Percentiles rank a stretch among this genome's conserved stretches.
These are phyloP conservation scores for Fusarium keratoplasticum DNA, from an alignment of 2,329 filamentous ascomycete genomes.

Conservation along the genomic window DNA sequence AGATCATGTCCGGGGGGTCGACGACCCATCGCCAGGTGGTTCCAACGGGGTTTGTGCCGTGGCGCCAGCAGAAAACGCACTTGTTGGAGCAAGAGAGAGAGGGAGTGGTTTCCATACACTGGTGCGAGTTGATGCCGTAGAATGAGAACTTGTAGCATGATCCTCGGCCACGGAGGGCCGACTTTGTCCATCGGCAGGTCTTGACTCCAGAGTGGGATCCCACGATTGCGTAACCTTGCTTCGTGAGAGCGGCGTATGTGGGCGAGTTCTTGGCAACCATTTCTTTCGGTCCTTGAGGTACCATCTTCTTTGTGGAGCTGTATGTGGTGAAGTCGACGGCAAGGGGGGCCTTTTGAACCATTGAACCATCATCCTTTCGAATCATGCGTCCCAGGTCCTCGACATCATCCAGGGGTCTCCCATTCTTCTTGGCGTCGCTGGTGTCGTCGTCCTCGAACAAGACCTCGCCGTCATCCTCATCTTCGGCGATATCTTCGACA, in stretches of 20 bases:
- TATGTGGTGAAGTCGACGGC: slow-evolving; percentile 90
- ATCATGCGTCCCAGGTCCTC: slow-evolving; percentile 83
- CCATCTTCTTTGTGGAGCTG: slow-evolving; percentile 60
- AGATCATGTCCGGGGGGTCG: slow-evolving; percentile 90
- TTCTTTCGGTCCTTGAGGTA: slow-evolving; percentile 73
- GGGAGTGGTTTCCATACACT: slow-evolving; percentile 98
- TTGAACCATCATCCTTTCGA: slow-evolving; percentile 54
- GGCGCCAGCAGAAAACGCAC: slow-evolving; percentile 98
- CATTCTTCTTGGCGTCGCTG: slow-evolving; percentile 56
- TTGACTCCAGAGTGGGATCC: slow-evolving; percentile 97
- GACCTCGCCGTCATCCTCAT: slow-evolving; percentile 66
- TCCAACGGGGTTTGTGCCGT: slow-evolving; percentile 95
- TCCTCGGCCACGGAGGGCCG: slow-evolving; percentile 89
- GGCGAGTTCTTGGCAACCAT: slow-evolving; percentile 96
- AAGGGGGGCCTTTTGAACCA: slow-evolving; percentile 61
- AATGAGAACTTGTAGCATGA: slow-evolving; percentile 99
- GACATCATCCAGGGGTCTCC: slow-evolving; percentile 75
- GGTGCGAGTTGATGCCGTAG: slow-evolving; percentile 95
- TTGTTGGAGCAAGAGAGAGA: slow-evolving; percentile 98
- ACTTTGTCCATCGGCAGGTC: slow-evolving; percentile 99
- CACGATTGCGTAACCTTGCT: slow-evolving; percentile 96
- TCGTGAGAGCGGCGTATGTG: slow-evolving; percentile 89
- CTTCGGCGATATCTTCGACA: slow-evolving; percentile 74
- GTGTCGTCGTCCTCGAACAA: slow-evolving; percentile 54
- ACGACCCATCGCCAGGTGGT: slow-evolving; percentile 98